Evolutionary conservation across 192 early-diverging fungal genomes (phyloP).

Genomic region (Thoreauomyces humboldtii): DNA sequence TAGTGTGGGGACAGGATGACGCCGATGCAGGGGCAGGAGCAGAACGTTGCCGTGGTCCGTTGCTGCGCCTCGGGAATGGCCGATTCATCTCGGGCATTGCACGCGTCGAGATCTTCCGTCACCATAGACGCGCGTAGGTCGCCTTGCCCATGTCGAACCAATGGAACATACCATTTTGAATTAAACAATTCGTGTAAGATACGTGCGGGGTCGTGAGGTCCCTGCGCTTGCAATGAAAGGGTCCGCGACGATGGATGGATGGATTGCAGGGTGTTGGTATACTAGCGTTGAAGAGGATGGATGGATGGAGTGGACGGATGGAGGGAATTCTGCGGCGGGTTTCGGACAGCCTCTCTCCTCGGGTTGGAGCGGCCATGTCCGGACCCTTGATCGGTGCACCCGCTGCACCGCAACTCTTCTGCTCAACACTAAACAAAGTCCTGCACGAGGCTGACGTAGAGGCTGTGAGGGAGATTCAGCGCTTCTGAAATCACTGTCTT

Average conservation of each 20-base stretch:
- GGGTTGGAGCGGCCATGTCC: too few relatives aligned
- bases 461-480: too few relatives aligned
- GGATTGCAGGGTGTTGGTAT: constrained; percentile 25
- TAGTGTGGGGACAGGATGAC: neutral
- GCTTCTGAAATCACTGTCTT: too few relatives aligned
- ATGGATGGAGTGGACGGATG: constrained; percentile 14
- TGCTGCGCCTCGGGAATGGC: too few relatives aligned
- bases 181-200: neutral
- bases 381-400: too few relatives aligned
- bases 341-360: too few relatives aligned
- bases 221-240: neutral
- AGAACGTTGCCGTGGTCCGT: neutral
- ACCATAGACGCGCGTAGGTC: neutral
- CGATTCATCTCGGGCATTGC: neutral
- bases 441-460: too few relatives aligned
- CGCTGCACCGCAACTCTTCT: too few relatives aligned
- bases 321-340: too few relatives aligned
- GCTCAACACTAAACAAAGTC: too few relatives aligned
- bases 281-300: too few relatives aligned
- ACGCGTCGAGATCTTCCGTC: neutral
- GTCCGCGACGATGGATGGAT: constrained; percentile 18
- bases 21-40: neutral
- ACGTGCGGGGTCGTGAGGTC: neutral
- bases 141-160: neutral
- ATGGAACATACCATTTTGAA: neutral